Base-by-base conservation (phyloP, 345 rosid genomes). In the Geranium brycei region DNA sequence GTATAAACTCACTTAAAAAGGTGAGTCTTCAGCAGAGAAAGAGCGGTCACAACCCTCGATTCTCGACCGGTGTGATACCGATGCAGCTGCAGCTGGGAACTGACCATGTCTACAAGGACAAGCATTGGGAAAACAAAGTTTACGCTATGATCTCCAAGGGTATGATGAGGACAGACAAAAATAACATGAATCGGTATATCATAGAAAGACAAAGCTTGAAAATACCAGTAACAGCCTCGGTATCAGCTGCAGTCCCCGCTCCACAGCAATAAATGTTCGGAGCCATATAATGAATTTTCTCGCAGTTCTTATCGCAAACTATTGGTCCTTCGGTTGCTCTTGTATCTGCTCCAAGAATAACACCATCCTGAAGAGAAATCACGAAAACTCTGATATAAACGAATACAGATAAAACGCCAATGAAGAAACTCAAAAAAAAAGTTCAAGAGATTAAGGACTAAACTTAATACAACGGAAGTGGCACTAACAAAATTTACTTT, bases 201-300 rank as follows among this genome's bases (percentile, higher is more conserved):
- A 47, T 13, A 15, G 17, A 62, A 63, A 57, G 41, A 51, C 38
- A 61, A 41, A 53, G 12, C 53, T 51, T 55, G 35, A 56, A 17
- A 62, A 40, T 74, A 93, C 97, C 97, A 58, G 97, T 93, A 51
- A 93, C 99, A 51, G 97, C 97, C 81, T 90, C 99, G 0, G 99
- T 88, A 70, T 93, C 97, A 53, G 97, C 99, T 66, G 96, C 97
- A 58, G 92, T 88, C 77, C 99, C 99, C 4, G 96, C 99, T 75
- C 95, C 99, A 76, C 97, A 93, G 69, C 97, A 90, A 62, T 88
- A 90, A 61, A 90, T 88, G 76, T 93, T 93, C 38, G 99, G 99
- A 17, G 99, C 97, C 97, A 93, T 93, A 55, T 88, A 90, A 71
- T 90, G 99, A 72, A 93, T 93, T 73, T 93, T 93, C 81, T 93